phyloP scores from a whole-genome alignment of 73 alveolate genomes.

The Paramecium pentaurelia region DNA sequence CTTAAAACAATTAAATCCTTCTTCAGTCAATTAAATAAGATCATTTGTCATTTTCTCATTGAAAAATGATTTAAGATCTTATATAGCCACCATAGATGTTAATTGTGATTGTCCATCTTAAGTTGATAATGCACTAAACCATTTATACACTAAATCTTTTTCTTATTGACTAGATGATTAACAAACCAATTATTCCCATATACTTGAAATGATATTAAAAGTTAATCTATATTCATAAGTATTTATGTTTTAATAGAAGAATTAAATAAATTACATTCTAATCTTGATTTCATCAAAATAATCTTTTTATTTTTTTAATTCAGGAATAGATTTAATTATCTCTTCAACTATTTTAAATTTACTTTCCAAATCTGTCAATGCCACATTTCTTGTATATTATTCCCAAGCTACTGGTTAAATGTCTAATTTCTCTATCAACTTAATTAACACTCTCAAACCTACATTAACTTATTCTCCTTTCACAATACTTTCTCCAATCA shows the following conservation, averaged over 20 bases:
- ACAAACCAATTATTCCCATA: conserved; percentile 52
- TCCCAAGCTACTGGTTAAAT: conserved; percentile 42
- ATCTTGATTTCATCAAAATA: neutral
- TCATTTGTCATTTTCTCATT: conserved; percentile 64
- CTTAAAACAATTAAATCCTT: conserved; percentile 80
- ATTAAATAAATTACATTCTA: conserved; percentile 20
- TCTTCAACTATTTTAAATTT: neutral
- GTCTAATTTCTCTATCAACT: conserved; percentile 24
- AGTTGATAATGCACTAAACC: conserved; percentile 64
- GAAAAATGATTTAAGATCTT: conserved; percentile 65
- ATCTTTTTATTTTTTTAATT: neutral
- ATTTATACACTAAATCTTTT: conserved; percentile 60
- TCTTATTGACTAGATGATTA: neutral
- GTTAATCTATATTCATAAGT: conserved; percentile 55
- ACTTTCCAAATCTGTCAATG: conserved; percentile 27
- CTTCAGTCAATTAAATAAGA: conserved; percentile 61
- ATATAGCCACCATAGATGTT: conserved; percentile 56
- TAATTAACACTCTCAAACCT: neutral
- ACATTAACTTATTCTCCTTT: neutral
- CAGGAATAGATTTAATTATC: neutral
- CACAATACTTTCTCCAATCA: neutral
- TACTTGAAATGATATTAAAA: conserved; percentile 36
- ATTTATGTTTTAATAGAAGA: conserved; percentile 26
- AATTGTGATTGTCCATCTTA: conserved; percentile 47
- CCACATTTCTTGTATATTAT: conserved; percentile 5